A percentile compares a stretch with the other conserved stretches of the same genome.
These are phyloP conservation scores for Phytopythium kandeliae DNA, from an alignment of 352 stramenopile genomes.

Conservation along the genomic window DNA sequence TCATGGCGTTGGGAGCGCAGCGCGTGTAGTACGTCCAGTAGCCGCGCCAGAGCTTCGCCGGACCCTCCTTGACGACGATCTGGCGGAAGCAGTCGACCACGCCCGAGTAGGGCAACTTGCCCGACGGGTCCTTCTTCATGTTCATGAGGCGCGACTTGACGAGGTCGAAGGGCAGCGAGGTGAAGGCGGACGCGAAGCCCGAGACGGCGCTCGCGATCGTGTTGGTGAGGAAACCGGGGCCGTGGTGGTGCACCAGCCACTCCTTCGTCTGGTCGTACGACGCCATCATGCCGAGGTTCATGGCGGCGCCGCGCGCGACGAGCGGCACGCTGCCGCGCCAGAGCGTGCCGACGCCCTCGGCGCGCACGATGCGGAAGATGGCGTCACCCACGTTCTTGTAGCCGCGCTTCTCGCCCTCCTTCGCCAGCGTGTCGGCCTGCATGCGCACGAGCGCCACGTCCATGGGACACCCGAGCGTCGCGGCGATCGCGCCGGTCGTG, in stretches of 20 bases:
- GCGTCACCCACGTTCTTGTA: slow-evolving; percentile 99
- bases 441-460: slow-evolving; percentile 97
- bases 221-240: slow-evolving; percentile 86
- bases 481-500: slow-evolving; percentile 82
- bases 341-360: slow-evolving; percentile 87
- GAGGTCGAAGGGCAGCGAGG: slow-evolving; percentile 98
- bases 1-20: slow-evolving; percentile 99
- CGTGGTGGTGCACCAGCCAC: slow-evolving; percentile 61
- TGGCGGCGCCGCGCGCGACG: slow-evolving; percentile 96
- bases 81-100: slow-evolving; percentile 94
- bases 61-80: slow-evolving; percentile 94
- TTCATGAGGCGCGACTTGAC: slow-evolving; percentile 99
- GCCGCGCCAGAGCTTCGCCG: slow-evolving; percentile 94
- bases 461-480: slow-evolving; percentile 97
- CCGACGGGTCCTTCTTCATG: slow-evolving; percentile 92
- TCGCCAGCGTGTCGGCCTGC: slow-evolving; percentile 95
- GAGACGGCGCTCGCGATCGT: slow-evolving; percentile 92
- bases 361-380: slow-evolving; percentile 81
- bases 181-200: slow-evolving; percentile 97
- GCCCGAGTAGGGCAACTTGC: slow-evolving; percentile 93
- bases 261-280: slow-evolving; percentile 99
- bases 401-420: slow-evolving; percentile 87
- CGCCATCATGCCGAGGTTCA: slow-evolving; percentile 99
- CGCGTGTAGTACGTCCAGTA: slow-evolving; percentile 98
- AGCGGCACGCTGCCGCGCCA: slow-evolving; percentile 90